phyloP scores from a whole-genome alignment of 805 yeast species.

The Saccharomycopsis sp. region DNA sequence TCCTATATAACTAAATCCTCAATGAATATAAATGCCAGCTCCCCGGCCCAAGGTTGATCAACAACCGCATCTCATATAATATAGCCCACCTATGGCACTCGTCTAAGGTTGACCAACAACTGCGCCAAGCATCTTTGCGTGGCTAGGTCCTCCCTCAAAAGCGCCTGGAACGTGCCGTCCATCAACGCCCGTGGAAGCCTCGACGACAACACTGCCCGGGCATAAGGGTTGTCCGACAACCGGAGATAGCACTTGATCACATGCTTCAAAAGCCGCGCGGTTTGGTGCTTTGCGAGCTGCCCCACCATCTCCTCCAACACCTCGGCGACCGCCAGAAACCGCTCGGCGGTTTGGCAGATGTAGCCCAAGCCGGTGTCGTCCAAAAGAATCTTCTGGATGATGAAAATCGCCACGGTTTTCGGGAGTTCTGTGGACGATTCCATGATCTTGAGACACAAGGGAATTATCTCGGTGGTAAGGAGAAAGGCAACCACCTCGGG shows the following conservation, averaged over 20 bases:
- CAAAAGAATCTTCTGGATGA: slow-evolving; percentile 83
- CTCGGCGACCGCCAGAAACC: slow-evolving; percentile 89
- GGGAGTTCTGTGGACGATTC: slow-evolving; percentile 90
- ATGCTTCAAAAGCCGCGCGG: slow-evolving; percentile 83
- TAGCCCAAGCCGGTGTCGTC: slow-evolving; percentile 89
- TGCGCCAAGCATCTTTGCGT: slow-evolving; percentile 85
- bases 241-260: slow-evolving; percentile 91
- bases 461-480: slow-evolving; percentile 93
- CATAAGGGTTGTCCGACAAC: slow-evolving; percentile 83
- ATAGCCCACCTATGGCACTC: no score
- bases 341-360: slow-evolving; percentile 90
- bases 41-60: no score
- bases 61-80: no score
- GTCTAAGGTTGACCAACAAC: slow-evolving; percentile 34
- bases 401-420: slow-evolving; percentile 94
- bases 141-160: slow-evolving; percentile 77
- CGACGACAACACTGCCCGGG: slow-evolving; percentile 76
- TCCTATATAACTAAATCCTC: no score
- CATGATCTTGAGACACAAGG: slow-evolving; percentile 89
- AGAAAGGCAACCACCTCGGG: slow-evolving; percentile 92
- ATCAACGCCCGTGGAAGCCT: slow-evolving; percentile 82
- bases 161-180: slow-evolving; percentile 76
- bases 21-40: no score
- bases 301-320: slow-evolving; percentile 85
- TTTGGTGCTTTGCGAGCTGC: slow-evolving; percentile 67